Evolutionary conservation across 257 asterid species (phyloP).

Genomic region (Lycium ferocissimum): DNA sequence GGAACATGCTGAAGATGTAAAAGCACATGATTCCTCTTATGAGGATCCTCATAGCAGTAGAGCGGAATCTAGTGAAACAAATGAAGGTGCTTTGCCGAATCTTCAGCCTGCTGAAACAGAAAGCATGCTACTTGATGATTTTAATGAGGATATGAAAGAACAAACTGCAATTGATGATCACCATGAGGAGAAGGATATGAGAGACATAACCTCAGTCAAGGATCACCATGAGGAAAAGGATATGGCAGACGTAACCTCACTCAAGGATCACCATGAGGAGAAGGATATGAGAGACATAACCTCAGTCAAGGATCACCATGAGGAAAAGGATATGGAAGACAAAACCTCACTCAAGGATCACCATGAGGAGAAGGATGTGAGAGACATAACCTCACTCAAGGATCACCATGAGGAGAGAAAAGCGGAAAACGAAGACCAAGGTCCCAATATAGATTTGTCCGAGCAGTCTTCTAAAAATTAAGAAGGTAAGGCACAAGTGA

Average conservation of each 20-base stretch:
- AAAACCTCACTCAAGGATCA: background rate
- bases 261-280: background rate
- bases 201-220: background rate
- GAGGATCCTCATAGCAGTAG: slow-evolving; percentile 10
- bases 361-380: background rate
- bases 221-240: slow-evolving; percentile 1
- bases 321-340: background rate
- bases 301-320: background rate
- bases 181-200: background rate
- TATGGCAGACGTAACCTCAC: background rate
- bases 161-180: background rate
- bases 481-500: background rate
- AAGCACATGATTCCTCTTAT: slow-evolving; percentile 4
- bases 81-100: slow-evolving; percentile 13
- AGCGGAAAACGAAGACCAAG: background rate
- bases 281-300: background rate
- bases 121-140: slow-evolving; percentile 25
- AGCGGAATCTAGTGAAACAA: slow-evolving; percentile 17
- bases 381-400: background rate
- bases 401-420: slow-evolving; percentile 20
- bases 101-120: slow-evolving; percentile 19
- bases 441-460: background rate
- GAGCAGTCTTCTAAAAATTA: slow-evolving; percentile 4
- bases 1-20: slow-evolving; percentile 29
- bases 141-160: slow-evolving; percentile 19